Evolutionary conservation across 176 grass and related monocot species (phyloP), one percentile per base, ranked within the genome.

Genomic region (Pontederia paniculata): DNA sequence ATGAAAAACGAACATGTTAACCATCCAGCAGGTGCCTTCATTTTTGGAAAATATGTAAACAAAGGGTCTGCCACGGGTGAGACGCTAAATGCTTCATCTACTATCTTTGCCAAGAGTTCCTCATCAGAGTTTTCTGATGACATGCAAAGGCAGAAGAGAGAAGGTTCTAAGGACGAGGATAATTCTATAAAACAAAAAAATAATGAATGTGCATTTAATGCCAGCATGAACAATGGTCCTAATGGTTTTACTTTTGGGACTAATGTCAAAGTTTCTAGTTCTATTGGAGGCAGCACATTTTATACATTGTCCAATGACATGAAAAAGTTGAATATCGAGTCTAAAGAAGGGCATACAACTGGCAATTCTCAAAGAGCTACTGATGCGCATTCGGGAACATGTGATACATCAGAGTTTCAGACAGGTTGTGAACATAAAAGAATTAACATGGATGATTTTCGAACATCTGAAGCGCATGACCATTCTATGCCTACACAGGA

Each of bases 261-360:
- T 11, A 8, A 55, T 10, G 73, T 21, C 54, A 77, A 57, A 67
- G 48, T 16, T 57, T 20, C 53, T 15, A 1, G 16, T 71, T 37
- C 8, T 57, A 68, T 47, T 67, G 46, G 71, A 75, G 67, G 64
- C 60, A 53, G 41, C 44, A 54, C 65, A 25, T 63, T 76, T 67
- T 59, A 69, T 81, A 65, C n/a, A 59, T 62, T 95, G 8, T 65
- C 75, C 55, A 77, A 85, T 57, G 78, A 73, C 22, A 85, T 80
- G 50, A 84, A n/a, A n/a, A n/a, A 88, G 72, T 75, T 85, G 48
- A 74, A 83, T 54, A 82, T 88, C 58, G 60, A 51, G 23, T 56
- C 11, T 21, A 61, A 78, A 60, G 47, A 4, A 20, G 75, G 47
- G 28, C 21, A 65, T 65, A 68, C 57, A 22, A 5, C n/a, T 20